phyloP scores from a whole-genome alignment of 257 asterid species.

The Primulina tabacum region DNA sequence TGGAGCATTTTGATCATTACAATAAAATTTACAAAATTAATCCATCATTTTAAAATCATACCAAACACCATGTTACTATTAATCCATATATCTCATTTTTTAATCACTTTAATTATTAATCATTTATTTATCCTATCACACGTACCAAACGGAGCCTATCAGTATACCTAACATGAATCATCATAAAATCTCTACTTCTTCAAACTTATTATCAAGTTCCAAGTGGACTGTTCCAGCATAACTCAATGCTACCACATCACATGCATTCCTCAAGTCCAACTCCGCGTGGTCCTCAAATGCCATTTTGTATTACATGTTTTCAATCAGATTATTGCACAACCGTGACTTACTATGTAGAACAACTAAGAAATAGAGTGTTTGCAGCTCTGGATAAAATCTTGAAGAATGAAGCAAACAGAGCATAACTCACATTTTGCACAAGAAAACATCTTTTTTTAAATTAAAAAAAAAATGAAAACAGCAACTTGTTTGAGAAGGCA shows the following conservation, averaged over 20 bases:
- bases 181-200: background rate
- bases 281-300: background rate
- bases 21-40: too few relatives aligned
- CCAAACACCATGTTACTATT: too few relatives aligned
- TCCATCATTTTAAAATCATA: too few relatives aligned
- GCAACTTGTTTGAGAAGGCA: background rate
- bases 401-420: background rate
- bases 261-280: background rate
- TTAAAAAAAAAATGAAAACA: background rate
- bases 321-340: background rate
- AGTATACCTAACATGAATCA: background rate
- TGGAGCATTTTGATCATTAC: too few relatives aligned
- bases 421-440: background rate
- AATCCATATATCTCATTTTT: too few relatives aligned
- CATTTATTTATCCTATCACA: too few relatives aligned
- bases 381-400: background rate
- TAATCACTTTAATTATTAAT: too few relatives aligned
- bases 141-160: too few relatives aligned
- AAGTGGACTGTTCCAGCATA: background rate
- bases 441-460: background rate
- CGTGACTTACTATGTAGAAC: conserved; percentile 2
- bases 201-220: background rate
- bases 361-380: background rate
- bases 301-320: background rate
- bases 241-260: background rate